Conservation (phyloP, 257 asterid species). For the Capsicum baccatum region DNA sequence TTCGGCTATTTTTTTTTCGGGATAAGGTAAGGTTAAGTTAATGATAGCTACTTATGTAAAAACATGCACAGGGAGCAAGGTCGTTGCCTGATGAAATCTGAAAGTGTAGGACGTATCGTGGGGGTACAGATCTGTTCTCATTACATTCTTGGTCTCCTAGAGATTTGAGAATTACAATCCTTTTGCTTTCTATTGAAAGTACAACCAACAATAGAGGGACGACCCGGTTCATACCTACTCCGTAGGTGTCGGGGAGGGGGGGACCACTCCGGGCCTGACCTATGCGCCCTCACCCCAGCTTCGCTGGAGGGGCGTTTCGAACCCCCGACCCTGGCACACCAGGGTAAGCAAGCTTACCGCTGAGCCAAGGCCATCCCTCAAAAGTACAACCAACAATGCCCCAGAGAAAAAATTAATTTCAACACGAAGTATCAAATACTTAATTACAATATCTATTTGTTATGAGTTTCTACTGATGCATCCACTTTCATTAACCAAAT, state of each 20-base stretch:
- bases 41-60: no score
- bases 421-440: background rate
- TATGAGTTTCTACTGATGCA: slow-evolving; percentile 9
- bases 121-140: background rate
- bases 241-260: no score
- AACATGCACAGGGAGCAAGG: background rate
- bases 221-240: no score
- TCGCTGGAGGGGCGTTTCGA: no score
- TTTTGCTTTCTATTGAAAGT: background rate
- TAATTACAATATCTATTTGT: background rate
- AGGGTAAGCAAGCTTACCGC: no score
- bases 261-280: no score
- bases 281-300: no score
- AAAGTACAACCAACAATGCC: slow-evolving; percentile 4
- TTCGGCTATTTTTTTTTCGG: no score
- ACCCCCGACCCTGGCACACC: no score
- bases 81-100: background rate
- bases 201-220: slow-evolving; percentile 21
- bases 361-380: no score
- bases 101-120: background rate
- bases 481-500: slow-evolving; percentile 14
- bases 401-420: background rate
- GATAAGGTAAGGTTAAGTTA: no score
- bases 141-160: background rate
- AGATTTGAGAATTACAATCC: background rate